Evolutionary conservation across 352 stramenopile species (phyloP), one percentile per base, ranked within the genome.

Genomic region (Blastocystis sp.): DNA sequence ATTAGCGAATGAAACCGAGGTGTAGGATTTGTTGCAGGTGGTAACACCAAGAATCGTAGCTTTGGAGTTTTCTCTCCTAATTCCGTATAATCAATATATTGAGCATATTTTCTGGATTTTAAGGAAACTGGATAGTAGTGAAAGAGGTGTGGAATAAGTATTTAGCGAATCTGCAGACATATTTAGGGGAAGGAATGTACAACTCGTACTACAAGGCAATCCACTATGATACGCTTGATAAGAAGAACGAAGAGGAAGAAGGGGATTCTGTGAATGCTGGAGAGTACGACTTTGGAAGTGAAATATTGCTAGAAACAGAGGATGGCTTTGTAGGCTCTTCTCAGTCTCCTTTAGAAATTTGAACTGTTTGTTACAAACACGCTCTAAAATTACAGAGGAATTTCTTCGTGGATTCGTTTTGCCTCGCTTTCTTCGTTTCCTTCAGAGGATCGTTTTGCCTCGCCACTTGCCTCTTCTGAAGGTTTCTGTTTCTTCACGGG

Each of bases 21-120:
- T 80, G 62, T 73, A 43, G 62, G 8, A 18, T 23, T 34, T 13
- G 62, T 13, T 29, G 11, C 15, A 34, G 23, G 50, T 43, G 29
- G 2, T 73, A 23, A n/a, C n/a, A 3, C 11, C 9, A 53, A 73
- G 62, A 29, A n/a, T 80, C n/a, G 70, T 80, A 34, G 50, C 70
- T 11, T 41, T 80, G 39, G 70, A 80, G 70, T 80, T 80, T 41
- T 80, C 70, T 26, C 70, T 80, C 0, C 34, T 80, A 20, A 41
- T 80, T 47, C 70, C 70, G 11, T 80, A 80, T 41, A 26, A 80
- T 62, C 70, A 80, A 47, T 80, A 80, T 26, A 80, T 64, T 34
- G 70, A 80, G 20, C 70, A 80, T 41, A 80, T 80, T 20, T 80
- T 80, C 45, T 80, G 70, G 70, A 80, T 80, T 80, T 47, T 80